Evolutionary conservation across 2,329 filamentous ascomycete genomes (phyloP), one percentile per base, ranked within the genome.

Genomic region (Parastagonospora avenae): DNA sequence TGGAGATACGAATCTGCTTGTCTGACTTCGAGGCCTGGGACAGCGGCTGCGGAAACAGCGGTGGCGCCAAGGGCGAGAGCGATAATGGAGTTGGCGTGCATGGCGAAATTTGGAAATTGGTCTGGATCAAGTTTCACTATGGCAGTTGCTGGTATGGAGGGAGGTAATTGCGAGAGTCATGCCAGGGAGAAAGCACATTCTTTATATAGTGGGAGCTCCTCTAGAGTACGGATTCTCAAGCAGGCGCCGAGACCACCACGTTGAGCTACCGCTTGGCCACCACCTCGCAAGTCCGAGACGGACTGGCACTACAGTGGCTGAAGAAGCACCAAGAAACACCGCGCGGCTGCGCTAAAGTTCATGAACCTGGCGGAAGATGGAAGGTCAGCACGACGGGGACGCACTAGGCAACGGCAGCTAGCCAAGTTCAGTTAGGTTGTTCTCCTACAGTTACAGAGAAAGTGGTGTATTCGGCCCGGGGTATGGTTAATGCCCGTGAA

Each of bases 11-110:
- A n/a, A 36, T 36, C 33, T 11, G 33, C 16, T 6, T 36, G n/a
- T 36, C 33, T 36, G 15, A 16, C 33, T 36, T n/a, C 14, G 4
- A 50, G n/a, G 19, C 19, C 19, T 24, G 19, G 19, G 19, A 24
- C 19, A 35, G 11, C 29, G 28, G 44, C 24, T 4, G 42, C 48
- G 19, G 48, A 46, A 42, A 46, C 48, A 12, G 42, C 42, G 31
- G 31, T 31, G 2, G 48, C 48, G 24, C 42, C 42, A 15, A 50
- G 48, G 32, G 42, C 48, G 27, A 50, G 42, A 32, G 48, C 37
- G 48, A 46, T 10, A 24, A 50, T 15, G 11, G 42, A 40, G 42
- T 24, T 41, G 36, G 42, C 48, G 42, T 50, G 42, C 48, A 50
- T 50, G 27, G 15, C 46, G 19, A 37, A 27, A 28, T 27, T 4